A percentile compares a stretch with the other conserved stretches of the same genome.
phyloP scores from a whole-genome alignment of 352 stramenopile species.

The Albugo candida region DNA sequence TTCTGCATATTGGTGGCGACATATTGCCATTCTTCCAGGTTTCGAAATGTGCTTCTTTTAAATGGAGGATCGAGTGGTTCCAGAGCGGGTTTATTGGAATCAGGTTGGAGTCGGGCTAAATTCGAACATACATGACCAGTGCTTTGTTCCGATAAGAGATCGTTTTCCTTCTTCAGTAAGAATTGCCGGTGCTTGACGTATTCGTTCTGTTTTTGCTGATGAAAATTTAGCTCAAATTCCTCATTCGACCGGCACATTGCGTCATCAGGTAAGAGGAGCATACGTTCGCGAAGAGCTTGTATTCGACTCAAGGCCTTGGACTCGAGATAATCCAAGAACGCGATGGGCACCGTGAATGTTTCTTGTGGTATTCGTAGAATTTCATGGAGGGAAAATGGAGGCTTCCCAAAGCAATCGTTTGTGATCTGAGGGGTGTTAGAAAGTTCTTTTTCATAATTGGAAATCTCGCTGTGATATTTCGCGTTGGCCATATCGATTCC shows the following conservation, averaged over 20 bases:
- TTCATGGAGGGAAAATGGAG: constrained; percentile 24
- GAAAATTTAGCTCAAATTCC: constrained; percentile 18
- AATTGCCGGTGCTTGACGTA: constrained; percentile 63
- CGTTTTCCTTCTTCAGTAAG: constrained; percentile 27
- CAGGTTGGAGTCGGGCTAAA: constrained; percentile 19
- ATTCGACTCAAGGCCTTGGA: constrained; percentile 28
- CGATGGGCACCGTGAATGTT: constrained; percentile 52
- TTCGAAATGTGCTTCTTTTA: constrained; percentile 75
- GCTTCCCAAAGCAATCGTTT: neutral
- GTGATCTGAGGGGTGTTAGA: too few relatives aligned
- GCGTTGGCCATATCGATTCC: neutral
- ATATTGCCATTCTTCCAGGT: constrained; percentile 55
- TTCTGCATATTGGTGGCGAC: constrained; percentile 75
- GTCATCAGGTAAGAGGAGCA: too few relatives aligned
- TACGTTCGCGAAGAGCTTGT: too few relatives aligned
- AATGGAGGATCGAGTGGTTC: constrained; percentile 12
- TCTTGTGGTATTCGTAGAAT: constrained; percentile 50
- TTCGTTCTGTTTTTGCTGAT: constrained; percentile 19
- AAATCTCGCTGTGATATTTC: neutral
- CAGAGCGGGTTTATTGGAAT: neutral
- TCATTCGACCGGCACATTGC: constrained; percentile 6
- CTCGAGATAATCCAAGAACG: constrained; percentile 55
- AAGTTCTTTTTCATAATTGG: neutral
- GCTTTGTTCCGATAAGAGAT: neutral
- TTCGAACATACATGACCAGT: constrained; percentile 28